Conservation (phyloP, 305 asterid species). For the Caryopteris hybrid region DNA sequence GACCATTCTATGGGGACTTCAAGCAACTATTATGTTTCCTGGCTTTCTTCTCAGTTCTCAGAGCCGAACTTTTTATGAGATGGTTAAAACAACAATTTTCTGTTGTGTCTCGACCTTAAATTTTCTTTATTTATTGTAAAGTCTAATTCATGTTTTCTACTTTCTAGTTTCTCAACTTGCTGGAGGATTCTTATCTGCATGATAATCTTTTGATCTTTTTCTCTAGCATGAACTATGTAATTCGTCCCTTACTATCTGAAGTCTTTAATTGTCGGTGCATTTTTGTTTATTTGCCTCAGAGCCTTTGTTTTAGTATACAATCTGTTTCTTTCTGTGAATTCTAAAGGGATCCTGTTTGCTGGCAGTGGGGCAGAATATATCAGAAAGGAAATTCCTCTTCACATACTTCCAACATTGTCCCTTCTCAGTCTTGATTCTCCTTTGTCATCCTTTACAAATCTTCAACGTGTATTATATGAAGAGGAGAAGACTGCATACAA, state of each 20-base stretch:
- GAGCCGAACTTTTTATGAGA: background rate
- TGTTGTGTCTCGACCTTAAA: background rate
- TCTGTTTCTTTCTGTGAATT: conserved; percentile 1
- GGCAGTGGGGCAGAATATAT: conserved; percentile 94
- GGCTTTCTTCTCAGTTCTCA: background rate
- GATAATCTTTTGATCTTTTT: no score
- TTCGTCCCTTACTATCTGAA: no score
- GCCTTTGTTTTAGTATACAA: conserved; percentile 2
- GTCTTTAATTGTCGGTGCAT: background rate
- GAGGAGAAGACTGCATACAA: conserved; percentile 90
- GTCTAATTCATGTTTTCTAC: background rate
- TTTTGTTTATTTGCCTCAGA: background rate
- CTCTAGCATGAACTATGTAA: no score
- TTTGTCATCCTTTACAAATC: conserved; percentile 62
- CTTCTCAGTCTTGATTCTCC: conserved; percentile 73
- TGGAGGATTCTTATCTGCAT: no score
- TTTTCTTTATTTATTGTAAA: background rate
- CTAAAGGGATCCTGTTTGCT: conserved; percentile 25
- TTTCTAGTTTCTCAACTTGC: no score
- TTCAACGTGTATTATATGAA: conserved; percentile 80
- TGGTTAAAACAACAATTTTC: no score
- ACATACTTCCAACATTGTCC: conserved; percentile 63
- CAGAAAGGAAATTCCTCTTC: conserved; percentile 90
- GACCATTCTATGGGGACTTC: no score
- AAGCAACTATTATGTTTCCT: background rate